phyloP scores from a whole-genome alignment of 441 rosid species.

The Populus hybrid region DNA sequence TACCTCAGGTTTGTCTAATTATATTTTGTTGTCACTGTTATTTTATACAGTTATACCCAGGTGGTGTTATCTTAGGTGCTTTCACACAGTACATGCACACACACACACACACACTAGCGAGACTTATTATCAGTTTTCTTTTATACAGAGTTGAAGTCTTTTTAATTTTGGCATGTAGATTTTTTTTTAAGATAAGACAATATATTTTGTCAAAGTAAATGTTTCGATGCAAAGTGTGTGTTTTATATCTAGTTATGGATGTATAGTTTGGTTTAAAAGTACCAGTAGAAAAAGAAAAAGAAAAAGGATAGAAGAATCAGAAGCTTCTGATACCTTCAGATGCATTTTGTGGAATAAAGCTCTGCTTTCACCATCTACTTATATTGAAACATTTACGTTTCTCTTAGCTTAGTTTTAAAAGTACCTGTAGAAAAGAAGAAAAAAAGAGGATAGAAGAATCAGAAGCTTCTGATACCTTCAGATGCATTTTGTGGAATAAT shows the following conservation, averaged over 20 bases:
- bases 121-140: background rate
- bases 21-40: background rate
- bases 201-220: too few species aligned
- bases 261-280: background rate
- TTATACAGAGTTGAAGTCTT: background rate
- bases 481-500: background rate
- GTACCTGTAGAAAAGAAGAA: background rate
- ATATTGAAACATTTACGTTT: background rate
- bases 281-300: background rate
- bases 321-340: background rate
- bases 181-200: too few species aligned
- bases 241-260: background rate
- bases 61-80: background rate
- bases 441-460: too few species aligned
- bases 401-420: background rate
- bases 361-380: background rate
- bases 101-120: background rate
- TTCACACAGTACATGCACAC: background rate
- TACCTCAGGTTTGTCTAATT: constrained; percentile 73
- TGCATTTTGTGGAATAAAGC: background rate
- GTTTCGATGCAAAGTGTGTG: too few species aligned
- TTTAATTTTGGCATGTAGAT: too few species aligned
- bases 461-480: background rate
- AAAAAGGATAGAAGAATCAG: too few species aligned
- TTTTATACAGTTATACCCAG: background rate